Evolutionary conservation across 495 filamentous ascomycete species (phyloP).

Genomic region (Massariosphaeria phaeospora): DNA sequence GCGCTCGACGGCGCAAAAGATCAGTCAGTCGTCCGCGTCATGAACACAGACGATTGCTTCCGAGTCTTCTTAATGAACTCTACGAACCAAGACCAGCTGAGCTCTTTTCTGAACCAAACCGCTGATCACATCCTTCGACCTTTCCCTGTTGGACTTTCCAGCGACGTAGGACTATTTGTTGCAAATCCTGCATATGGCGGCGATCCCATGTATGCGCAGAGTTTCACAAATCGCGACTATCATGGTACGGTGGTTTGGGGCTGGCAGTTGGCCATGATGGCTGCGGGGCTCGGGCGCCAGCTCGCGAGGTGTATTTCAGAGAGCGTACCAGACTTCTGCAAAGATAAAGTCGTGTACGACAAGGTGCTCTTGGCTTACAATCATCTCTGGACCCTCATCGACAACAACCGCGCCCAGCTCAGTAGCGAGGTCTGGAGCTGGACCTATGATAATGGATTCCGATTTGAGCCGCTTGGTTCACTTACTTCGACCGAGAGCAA

Average conservation of each 20-base stretch:
- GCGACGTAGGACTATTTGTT: slow-evolving; percentile 52
- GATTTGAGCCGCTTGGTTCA: slow-evolving; percentile 49
- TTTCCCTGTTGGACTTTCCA: slow-evolving; percentile 58
- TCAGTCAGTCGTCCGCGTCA: slow-evolving; percentile 51
- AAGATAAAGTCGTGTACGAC: slow-evolving; percentile 42
- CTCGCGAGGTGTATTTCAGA: slow-evolving; percentile 38
- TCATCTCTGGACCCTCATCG: slow-evolving; percentile 56
- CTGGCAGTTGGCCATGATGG: slow-evolving; percentile 65
- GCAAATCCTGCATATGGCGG: slow-evolving; percentile 59
- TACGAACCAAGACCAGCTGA: slow-evolving; percentile 54
- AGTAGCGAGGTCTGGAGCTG: slow-evolving; percentile 62
- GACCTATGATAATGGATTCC: slow-evolving; percentile 50
- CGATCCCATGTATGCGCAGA: slow-evolving; percentile 43
- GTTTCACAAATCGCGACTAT: slow-evolving; percentile 55
- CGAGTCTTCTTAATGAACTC: slow-evolving; percentile 59
- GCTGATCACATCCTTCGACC: slow-evolving; percentile 52
- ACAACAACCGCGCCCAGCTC: slow-evolving; percentile 49
- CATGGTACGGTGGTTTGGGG: slow-evolving; percentile 64
- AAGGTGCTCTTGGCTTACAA: slow-evolving; percentile 56
- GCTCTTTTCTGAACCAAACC: slow-evolving; percentile 51
- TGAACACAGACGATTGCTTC: slow-evolving; percentile 64
- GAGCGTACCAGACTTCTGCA: slow-evolving; percentile 51
- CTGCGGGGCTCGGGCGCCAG: slow-evolving; percentile 46
- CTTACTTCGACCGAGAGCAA: slow-evolving; percentile 44
- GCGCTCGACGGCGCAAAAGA: slow-evolving; percentile 52